Evolutionary conservation across 106 monocot species (phyloP).

Genomic region (Apostasia ramifera): DNA sequence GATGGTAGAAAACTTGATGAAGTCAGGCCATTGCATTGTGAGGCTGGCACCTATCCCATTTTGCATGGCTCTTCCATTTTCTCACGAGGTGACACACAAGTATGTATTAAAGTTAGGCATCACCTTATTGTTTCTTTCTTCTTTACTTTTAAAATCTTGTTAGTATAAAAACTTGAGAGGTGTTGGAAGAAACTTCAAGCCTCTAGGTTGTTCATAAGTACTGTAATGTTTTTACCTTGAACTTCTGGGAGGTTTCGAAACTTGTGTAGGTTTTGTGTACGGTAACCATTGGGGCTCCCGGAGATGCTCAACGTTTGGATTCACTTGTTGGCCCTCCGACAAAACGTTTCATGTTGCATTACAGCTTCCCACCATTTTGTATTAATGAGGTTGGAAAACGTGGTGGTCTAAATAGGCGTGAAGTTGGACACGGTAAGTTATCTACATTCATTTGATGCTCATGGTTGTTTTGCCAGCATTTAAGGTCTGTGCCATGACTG

Average conservation of each 20-base stretch:
- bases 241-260: constrained; percentile 1
- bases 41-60: constrained; percentile 63
- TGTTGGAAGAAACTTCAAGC: too few species aligned
- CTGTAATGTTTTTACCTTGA: neutral
- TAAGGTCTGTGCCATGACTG: too few species aligned
- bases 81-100: constrained; percentile 94
- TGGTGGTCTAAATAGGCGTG: constrained; percentile 82
- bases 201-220: too few species aligned
- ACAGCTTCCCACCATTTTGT: constrained; percentile 91
- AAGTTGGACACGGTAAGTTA: constrained; percentile 91
- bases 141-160: neutral
- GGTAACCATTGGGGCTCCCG: constrained; percentile 93
- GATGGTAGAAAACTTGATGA: constrained; percentile 90
- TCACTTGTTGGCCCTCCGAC: constrained; percentile 89
- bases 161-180: too few species aligned
- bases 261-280: constrained; percentile 76
- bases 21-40: constrained; percentile 88
- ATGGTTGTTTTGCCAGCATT: neutral
- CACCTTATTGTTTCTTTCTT: neutral
- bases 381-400: constrained; percentile 94
- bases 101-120: constrained; percentile 7
- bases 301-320: constrained; percentile 90
- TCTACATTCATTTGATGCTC: neutral
- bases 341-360: constrained; percentile 98
- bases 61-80: constrained; percentile 96